Base-by-base conservation (phyloP, 202 grass and related monocot genomes). In the Bolboschoenoplectus hybrid region DNA sequence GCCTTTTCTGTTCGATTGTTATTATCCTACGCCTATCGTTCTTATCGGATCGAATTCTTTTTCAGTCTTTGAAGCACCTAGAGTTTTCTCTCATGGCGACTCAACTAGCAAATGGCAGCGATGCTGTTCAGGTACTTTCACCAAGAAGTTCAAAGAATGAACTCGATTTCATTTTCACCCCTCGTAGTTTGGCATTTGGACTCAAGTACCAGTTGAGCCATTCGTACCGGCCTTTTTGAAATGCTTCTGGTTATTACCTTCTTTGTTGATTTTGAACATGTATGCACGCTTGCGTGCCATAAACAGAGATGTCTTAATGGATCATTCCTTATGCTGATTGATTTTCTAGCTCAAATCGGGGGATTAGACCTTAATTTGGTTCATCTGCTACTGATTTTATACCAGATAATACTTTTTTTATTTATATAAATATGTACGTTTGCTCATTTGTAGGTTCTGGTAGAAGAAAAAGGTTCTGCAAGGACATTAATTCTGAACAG, bases 401-500 rank as follows among this genome's bases (percentile, higher is more conserved):
- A 39, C 11, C 49, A 77, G 74, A 56, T 35, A 56, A 39, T 56
- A 38, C 52, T 20, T 11, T 41, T 43, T 77, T 79, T 10, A 4
- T 57, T 53, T 17, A 77, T 36, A n/a, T 51, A 36, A 35, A 41
- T 6, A 55, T 40, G 11, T 10, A 77, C 52, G 10, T 34, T 84
- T 68, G 6, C 43, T 36, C n/a, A 73, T 90, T 82, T 64, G 51
- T 81, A 96, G 97, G 86, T 99, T 90, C 84, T 99, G 81, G 86
- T 91, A 62, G 88, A 99, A 91, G 83, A 63, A 89, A 89, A 91
- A 89, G 97, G 90, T 14, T 91, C 39, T 50, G 92, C 92, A 85
- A 90, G 97, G 74, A 91, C 91, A 77, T 83, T 99, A 82, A 87
- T 91, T 46, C 62, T 99, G 66, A 99, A 99, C 85, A 92, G 93